Evolutionary conservation across 2,329 filamentous ascomycete species (phyloP), one percentile per base, ranked within the genome.

Genomic region (Sarocladium strictum): DNA sequence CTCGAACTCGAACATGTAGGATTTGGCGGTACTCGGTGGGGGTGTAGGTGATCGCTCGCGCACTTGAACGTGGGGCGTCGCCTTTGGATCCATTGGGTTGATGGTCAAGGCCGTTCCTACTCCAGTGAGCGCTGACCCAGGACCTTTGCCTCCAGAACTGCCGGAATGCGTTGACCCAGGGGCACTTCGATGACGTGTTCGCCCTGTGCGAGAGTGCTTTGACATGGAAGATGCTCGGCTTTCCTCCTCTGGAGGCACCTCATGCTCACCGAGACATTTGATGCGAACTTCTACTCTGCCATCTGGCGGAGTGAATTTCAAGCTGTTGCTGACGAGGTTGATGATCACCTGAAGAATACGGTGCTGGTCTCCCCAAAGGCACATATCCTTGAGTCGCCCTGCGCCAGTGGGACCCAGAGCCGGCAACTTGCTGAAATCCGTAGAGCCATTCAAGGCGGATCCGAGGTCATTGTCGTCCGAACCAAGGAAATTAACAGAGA

Each of bases 271-370:
- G 0, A 87, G 61, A 62, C 89, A 95, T 59, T 81, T 83, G 55
- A 97, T 91, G 7, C 84, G 81, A 9, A 96, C 80, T 24, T 84
- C 79, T 2, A 97, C 89, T 27, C 77, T 85, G 7, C 91, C 91
- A 1, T 85, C 85, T 6, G 82, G 69, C 0, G 90, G 88, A 0
- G 92, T 96, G 64, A 97, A 96, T 66, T 97, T 97, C 41, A 96
- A 73, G 67, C 87, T 90, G 72, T 97, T 97, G 69, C 88, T 92
- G 47, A 96, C 90, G 29, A 97, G 76, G 64, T 96, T 96, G 74
- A 95, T 96, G 47, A 96, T 82, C n/a, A 96, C 88, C 67, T 96
- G 92, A 24, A 96, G 72, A 37, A 96, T 94, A 43, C 92, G 80
- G 64, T 96, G 90, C 60, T 94, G 88, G 62, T 97, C 92, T n/a